Evolutionary conservation across 495 filamentous ascomycete species (phyloP).

Genomic region (Tuber borchii): DNA sequence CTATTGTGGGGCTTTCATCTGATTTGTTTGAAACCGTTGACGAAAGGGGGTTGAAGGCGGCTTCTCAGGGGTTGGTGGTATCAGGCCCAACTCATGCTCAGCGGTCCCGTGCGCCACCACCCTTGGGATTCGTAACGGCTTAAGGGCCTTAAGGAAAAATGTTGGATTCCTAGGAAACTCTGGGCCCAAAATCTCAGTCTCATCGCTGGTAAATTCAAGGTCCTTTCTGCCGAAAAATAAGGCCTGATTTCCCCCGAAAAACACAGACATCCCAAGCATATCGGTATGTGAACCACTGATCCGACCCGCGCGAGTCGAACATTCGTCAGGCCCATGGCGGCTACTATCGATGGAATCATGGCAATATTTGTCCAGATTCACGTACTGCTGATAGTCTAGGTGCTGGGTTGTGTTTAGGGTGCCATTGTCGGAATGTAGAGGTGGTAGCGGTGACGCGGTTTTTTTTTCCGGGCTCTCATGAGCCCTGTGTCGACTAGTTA

Average conservation of each 20-base stretch:
- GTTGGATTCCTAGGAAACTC: neutral
- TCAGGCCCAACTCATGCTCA: neutral
- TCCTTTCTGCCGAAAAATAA: neutral
- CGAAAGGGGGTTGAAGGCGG: neutral
- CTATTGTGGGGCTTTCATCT: neutral
- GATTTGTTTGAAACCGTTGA: neutral
- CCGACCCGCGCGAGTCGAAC: conserved; percentile 4
- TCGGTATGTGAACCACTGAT: conserved; percentile 12
- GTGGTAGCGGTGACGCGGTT: neutral
- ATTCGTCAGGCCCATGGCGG: conserved; percentile 3
- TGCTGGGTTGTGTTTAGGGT: neutral
- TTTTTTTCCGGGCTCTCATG: neutral
- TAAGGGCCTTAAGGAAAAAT: neutral
- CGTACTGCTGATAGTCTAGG: conserved; percentile 16
- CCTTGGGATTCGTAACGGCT: neutral
- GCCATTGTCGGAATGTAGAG: neutral
- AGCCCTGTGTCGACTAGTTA: neutral
- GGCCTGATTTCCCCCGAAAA: conserved; percentile 27
- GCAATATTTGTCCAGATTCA: conserved; percentile 13
- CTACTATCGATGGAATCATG: conserved; percentile 21
- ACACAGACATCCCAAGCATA: conserved; percentile 21
- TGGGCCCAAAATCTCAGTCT: neutral
- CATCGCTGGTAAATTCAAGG: neutral
- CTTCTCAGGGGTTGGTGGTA: neutral
- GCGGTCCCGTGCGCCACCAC: neutral